phyloP scores from a whole-genome alignment of 2,329 filamentous ascomycete species.

The Chaetomiaceae sp. region DNA sequence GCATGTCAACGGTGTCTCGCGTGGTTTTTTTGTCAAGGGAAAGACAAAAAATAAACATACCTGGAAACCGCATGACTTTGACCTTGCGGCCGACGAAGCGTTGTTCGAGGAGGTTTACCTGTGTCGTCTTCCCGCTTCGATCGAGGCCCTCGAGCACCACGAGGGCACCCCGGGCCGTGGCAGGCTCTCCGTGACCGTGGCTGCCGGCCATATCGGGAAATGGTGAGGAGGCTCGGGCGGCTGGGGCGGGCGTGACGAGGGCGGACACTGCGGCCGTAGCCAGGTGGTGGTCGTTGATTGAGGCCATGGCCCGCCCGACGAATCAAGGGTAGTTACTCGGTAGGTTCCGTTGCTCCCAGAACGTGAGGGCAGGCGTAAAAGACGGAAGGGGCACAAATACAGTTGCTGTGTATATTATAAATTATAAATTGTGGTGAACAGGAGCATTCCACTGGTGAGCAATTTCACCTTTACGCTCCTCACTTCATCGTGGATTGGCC shows the following conservation, averaged over 20 bases:
- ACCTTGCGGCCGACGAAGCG: conserved; percentile 44
- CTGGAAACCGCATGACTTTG: conserved; percentile 52
- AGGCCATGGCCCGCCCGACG: conserved; percentile 26
- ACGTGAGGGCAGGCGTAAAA: not conserved
- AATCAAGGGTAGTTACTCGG: too few relatives aligned
- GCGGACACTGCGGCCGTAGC: conserved; percentile 41
- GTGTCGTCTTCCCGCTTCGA: conserved; percentile 85
- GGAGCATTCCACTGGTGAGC: too few relatives aligned
- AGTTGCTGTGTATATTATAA: too few relatives aligned
- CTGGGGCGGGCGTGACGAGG: conserved; percentile 25
- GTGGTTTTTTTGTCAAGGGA: not conserved
- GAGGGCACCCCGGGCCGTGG: conserved; percentile 56
- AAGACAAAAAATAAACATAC: conserved; percentile 32
- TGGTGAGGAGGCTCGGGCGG: conserved; percentile 7
- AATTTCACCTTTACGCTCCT: too few relatives aligned
- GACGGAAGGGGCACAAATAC: too few relatives aligned
- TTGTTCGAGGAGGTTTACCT: conserved; percentile 65
- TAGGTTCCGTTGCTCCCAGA: not conserved
- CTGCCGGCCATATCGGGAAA: conserved; percentile 7
- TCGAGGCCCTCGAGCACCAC: conserved; percentile 86
- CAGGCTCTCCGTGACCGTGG: not conserved
- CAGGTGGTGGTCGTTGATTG: conserved; percentile 46
- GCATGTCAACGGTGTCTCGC: not conserved
- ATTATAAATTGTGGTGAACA: too few relatives aligned
- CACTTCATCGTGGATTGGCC: too few relatives aligned